Percentiles rank a stretch among this genome's conserved stretches.
Evolutionary conservation across 495 filamentous ascomycete genomes (phyloP).

Genomic region (Hyaloscypha hepaticicola): DNA sequence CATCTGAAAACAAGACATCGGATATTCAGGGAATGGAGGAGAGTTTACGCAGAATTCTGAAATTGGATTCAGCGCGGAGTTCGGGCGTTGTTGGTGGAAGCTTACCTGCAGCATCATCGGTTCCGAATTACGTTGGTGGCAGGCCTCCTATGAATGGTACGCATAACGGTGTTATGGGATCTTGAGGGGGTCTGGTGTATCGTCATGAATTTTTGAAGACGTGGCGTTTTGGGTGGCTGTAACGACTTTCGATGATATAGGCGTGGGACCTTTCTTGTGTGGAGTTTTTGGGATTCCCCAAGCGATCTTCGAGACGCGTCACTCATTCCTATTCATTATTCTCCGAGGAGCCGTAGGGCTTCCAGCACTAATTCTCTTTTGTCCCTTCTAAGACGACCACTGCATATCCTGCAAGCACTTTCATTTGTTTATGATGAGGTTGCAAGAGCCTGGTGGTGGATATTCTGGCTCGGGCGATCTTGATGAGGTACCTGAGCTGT

Average conservation of each 20-base stretch:
- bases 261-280: not conserved
- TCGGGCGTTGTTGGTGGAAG: conserved; percentile 18
- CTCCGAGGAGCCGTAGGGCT: not conserved
- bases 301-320: not conserved
- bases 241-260: not conserved
- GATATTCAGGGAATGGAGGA: conserved; percentile 48
- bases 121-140: conserved; percentile 29
- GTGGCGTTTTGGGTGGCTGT: conserved; percentile 21
- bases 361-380: conserved; percentile 6
- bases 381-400: conserved; percentile 18
- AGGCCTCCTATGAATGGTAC: conserved; percentile 27
- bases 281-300: not conserved
- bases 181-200: conserved; percentile 18
- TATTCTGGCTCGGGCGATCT: not conserved
- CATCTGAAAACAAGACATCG: conserved; percentile 30
- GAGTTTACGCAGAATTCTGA: conserved; percentile 48
- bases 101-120: conserved; percentile 18
- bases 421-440: conserved; percentile 18
- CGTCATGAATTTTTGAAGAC: conserved; percentile 13
- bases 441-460: not conserved
- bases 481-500: too few relatives aligned
- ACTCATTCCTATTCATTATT: not conserved
- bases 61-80: conserved; percentile 36
- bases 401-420: conserved; percentile 31
- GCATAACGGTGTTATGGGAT: conserved; percentile 30